Evolutionary conservation across 2,329 filamentous ascomycete species (phyloP).

Genomic region (Pseudogymnoascus pannorum): DNA sequence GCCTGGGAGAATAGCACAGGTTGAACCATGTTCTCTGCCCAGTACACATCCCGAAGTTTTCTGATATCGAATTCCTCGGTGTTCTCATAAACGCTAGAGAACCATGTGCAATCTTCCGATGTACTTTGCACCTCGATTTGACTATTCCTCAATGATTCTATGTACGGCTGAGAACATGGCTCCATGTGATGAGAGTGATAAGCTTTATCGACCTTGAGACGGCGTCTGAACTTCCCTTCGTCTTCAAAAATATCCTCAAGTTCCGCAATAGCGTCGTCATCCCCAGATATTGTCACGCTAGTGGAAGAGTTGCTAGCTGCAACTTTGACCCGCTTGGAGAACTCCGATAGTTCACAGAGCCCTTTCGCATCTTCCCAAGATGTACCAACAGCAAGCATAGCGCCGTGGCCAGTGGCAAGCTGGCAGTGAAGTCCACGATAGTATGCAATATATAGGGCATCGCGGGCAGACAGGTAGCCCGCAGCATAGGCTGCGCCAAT

Average conservation of each 20-base stretch:
- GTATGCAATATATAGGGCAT: conserved; percentile 40
- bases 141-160: too few species aligned
- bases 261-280: conserved; percentile 13
- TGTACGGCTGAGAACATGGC: too few species aligned
- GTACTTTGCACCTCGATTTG: too few species aligned
- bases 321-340: conserved; percentile 25
- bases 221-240: conserved; percentile 18
- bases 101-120: too few species aligned
- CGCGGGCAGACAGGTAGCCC: conserved; percentile 26
- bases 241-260: conserved; percentile 12
- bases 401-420: conserved; percentile 32
- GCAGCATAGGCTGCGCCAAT: conserved; percentile 40
- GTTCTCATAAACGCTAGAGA: conserved; percentile 18
- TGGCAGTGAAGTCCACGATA: conserved; percentile 19
- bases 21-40: conserved; percentile 36
- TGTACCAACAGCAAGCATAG: conserved; percentile 47
- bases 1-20: too few species aligned
- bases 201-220: conserved; percentile 20
- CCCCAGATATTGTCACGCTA: conserved; percentile 23
- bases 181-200: conserved; percentile 31
- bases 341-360: conserved; percentile 10
- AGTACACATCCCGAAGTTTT: conserved; percentile 34
- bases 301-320: conserved; percentile 28
- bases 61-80: too few species aligned
- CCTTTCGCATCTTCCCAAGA: conserved; percentile 19